A percentile compares a stretch with the other conserved stretches of the same genome.
These are phyloP conservation scores for Diaporthe ilicicola DNA, from an alignment of 2,329 filamentous ascomycete genomes.

Conservation along the genomic window DNA sequence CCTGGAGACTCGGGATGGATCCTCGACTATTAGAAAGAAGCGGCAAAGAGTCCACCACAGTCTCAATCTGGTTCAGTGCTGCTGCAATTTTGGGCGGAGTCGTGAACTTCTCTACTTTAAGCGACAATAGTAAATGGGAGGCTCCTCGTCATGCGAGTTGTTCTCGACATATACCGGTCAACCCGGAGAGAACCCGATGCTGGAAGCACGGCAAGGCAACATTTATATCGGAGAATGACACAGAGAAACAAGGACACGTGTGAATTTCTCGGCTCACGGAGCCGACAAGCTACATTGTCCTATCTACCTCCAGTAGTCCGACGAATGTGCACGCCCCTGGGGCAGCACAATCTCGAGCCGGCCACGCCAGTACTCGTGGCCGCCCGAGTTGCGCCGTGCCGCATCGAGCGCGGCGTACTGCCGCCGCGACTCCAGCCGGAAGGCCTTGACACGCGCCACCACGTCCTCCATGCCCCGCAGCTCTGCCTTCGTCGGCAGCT, in stretches of 20 bases:
- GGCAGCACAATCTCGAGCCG: conserved; percentile 44
- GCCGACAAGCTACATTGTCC: too few relatives aligned
- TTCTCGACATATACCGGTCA: background rate
- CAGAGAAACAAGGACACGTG: background rate
- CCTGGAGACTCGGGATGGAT: too few relatives aligned
- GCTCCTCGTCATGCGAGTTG: too few relatives aligned
- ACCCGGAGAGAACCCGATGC: too few relatives aligned
- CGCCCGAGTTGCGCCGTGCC: conserved; percentile 29
- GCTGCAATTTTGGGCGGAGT: background rate
- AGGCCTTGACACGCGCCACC: conserved; percentile 50
- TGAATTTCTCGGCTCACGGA: background rate
- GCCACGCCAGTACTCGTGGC: conserved; percentile 50
- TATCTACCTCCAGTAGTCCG: conserved; percentile 30
- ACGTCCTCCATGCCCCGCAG: conserved; percentile 54
- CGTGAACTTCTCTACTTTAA: too few relatives aligned
- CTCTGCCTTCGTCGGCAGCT: conserved; percentile 41
- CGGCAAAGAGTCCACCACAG: background rate
- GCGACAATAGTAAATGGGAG: background rate
- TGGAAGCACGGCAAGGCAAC: background rate
- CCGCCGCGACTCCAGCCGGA: conserved; percentile 46
- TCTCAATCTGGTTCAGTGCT: background rate
- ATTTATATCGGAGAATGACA: background rate
- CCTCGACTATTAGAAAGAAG: background rate
- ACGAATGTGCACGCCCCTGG: conserved; percentile 7
- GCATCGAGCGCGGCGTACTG: conserved; percentile 37